Evolutionary conservation across 1,139 yeast genomes (phyloP).

Genomic region (Kodamaea suecica): DNA sequence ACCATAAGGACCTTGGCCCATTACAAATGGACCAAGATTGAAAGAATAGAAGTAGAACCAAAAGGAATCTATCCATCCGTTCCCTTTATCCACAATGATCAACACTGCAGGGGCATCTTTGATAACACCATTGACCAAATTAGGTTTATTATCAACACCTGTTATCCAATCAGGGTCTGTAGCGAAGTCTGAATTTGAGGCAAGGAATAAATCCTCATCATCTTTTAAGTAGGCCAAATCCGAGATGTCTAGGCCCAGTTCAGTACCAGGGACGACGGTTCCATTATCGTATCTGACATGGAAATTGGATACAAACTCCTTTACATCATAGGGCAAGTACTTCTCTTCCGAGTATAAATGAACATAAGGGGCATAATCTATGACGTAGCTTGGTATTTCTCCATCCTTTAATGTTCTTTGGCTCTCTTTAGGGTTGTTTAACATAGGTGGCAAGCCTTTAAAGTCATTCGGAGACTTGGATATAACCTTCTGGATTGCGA

Average conservation of each 20-base stretch:
- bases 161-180: slow-evolving; percentile 84
- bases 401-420: slow-evolving; percentile 45
- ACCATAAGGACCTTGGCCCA: slow-evolving; percentile 97
- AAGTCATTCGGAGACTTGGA: slow-evolving; percentile 26
- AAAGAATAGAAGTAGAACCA: slow-evolving; percentile 97
- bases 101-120: slow-evolving; percentile 76
- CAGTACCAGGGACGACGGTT: slow-evolving; percentile 38
- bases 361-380: slow-evolving; percentile 74
- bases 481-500: slow-evolving; percentile 20
- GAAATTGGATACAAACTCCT: slow-evolving; percentile 65
- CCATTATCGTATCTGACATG: slow-evolving; percentile 49
- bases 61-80: slow-evolving; percentile 88
- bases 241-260: slow-evolving; percentile 33
- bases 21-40: slow-evolving; percentile 92
- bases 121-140: slow-evolving; percentile 66
- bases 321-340: slow-evolving; percentile 81
- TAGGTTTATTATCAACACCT: slow-evolving; percentile 66
- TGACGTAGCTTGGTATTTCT: slow-evolving; percentile 70
- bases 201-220: slow-evolving; percentile 40
- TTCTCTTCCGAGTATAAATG: slow-evolving; percentile 86
- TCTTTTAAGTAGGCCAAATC: slow-evolving; percentile 36
- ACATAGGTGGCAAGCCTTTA: slow-evolving; percentile 37
- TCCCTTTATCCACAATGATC: slow-evolving; percentile 85
- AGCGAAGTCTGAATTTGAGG: slow-evolving; percentile 68
- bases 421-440: slow-evolving; percentile 27